Evolutionary conservation across 257 asterid genomes (phyloP), one percentile per base, ranked within the genome.

Genomic region (Nicotiana benthamiana): DNA sequence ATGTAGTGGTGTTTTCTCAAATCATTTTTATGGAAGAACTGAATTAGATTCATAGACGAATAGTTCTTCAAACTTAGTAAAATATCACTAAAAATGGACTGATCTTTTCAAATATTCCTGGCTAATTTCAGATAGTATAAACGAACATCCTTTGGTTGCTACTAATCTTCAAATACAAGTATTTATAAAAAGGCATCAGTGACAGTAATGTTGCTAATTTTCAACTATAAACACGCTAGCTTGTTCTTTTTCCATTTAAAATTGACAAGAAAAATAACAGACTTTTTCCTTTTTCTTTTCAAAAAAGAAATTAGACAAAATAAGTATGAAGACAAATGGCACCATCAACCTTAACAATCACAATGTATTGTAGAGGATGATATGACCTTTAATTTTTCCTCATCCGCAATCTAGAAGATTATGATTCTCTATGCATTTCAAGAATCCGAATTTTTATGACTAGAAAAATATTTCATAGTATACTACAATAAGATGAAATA

Each of bases 161-260:
- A 74, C 79, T 48, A 22, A 46, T 1, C 79, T 48, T 74, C 61
- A 74, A 74, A 24, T 15, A 74, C 61, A 74, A 74, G 78, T 74
- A 74, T 46, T 70, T 43, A 40, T 51, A 24, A 48, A 48, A 74
- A 74, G 34, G 79, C 43, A 74, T 74, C 28, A 74, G 60, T 24
- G 78, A 72, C 40, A 6, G 13, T 46, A 43, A 74, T 24, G 24
- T 74, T 46, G 40, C 78, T 46, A 46, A 72, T 46, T 46, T 70
- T 72, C 9, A 6, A 46, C 78, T 48, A 1, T 72, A 24, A 20
- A 26, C 4, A 24, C 60, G 0, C 5, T 51, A 51, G 17, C 20
- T n/a, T 18, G 1, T 46, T 72, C 57, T 15, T 72, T 40, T 46
- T 72, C 16, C 40, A 13, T 46, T 46, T 46, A 7, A 43, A 18